phyloP scores from a whole-genome alignment of 2,329 filamentous ascomycete species.

The Aspergillus nomiae region DNA sequence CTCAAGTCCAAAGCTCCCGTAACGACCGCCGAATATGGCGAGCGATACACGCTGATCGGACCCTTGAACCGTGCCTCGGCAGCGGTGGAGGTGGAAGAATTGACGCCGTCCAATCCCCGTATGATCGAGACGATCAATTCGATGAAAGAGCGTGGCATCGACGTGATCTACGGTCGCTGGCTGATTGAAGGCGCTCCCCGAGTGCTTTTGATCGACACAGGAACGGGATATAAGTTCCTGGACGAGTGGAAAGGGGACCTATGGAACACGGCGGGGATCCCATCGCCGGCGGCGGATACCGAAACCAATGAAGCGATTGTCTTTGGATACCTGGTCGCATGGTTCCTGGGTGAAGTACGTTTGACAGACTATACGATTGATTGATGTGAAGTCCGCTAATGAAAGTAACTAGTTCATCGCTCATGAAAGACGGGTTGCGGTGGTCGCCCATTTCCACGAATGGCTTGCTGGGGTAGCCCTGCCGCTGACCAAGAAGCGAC shows the following conservation, averaged over 20 bases:
- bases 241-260: constrained; percentile 97
- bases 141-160: constrained; percentile 90
- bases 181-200: constrained; percentile 94
- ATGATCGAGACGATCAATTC: constrained; percentile 81
- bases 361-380: neutral
- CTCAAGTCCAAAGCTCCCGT: constrained; percentile 98
- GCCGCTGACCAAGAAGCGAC: constrained; percentile 87
- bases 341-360: constrained; percentile 94
- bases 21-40: constrained; percentile 97
- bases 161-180: constrained; percentile 92
- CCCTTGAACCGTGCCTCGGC: constrained; percentile 91
- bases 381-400: neutral
- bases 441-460: constrained; percentile 98
- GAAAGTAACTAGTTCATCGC: constrained; percentile 72
- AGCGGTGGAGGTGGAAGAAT: constrained; percentile 94
- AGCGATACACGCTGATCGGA: constrained; percentile 91
- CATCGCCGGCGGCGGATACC: constrained; percentile 85
- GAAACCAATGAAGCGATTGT: constrained; percentile 98
- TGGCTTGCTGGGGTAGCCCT: constrained; percentile 95
- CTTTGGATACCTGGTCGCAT: constrained; percentile 95
- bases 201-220: constrained; percentile 91
- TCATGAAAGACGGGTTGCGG: constrained; percentile 86
- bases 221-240: constrained; percentile 85
- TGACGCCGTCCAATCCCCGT: constrained; percentile 79
- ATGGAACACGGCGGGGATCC: constrained; percentile 90